Percentiles rank a stretch among this genome's conserved stretches.
Conservation (phyloP, 306 rosid species). For the Astragalus membranaceus region DNA sequence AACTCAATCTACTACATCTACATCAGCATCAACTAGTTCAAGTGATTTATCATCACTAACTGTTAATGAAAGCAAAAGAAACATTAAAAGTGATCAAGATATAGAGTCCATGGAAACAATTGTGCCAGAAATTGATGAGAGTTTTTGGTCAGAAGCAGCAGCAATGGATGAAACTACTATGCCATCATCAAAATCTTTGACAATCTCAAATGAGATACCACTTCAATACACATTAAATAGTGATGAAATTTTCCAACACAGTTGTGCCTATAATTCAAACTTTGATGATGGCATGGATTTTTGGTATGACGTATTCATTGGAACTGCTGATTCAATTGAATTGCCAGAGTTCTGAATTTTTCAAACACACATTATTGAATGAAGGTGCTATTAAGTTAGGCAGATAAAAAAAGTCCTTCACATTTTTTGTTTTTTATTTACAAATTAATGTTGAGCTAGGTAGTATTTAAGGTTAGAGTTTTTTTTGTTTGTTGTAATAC, state of each 20-base stretch:
- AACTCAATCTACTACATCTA: constrained; percentile 26
- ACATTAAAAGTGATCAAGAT: constrained; percentile 29
- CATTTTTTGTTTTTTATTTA: constrained; percentile 15
- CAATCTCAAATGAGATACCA: constrained; percentile 20
- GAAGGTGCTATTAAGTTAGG: too few species aligned
- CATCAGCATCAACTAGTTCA: constrained; percentile 31
- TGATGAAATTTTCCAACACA: constrained; percentile 22
- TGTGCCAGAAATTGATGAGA: constrained; percentile 48
- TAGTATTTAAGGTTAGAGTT: constrained; percentile 8
- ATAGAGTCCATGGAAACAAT: constrained; percentile 26
- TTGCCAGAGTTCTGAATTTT: constrained; percentile 48
- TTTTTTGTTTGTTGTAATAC: constrained; percentile 8
- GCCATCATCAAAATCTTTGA: not conserved
- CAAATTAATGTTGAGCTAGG: constrained; percentile 6
- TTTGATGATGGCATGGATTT: constrained; percentile 68
- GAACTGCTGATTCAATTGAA: constrained; percentile 44
- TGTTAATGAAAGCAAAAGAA: not conserved
- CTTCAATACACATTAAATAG: constrained; percentile 19
- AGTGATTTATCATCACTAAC: constrained; percentile 43
- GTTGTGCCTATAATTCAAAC: constrained; percentile 6
- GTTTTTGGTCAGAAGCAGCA: constrained; percentile 60
- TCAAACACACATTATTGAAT: not conserved
- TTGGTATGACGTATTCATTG: constrained; percentile 68
- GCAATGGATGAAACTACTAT: constrained; percentile 25
- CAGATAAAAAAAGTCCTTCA: too few species aligned